Evolutionary conservation across 1,139 yeast species (phyloP).

Genomic region (Hansenula lynferdii): DNA sequence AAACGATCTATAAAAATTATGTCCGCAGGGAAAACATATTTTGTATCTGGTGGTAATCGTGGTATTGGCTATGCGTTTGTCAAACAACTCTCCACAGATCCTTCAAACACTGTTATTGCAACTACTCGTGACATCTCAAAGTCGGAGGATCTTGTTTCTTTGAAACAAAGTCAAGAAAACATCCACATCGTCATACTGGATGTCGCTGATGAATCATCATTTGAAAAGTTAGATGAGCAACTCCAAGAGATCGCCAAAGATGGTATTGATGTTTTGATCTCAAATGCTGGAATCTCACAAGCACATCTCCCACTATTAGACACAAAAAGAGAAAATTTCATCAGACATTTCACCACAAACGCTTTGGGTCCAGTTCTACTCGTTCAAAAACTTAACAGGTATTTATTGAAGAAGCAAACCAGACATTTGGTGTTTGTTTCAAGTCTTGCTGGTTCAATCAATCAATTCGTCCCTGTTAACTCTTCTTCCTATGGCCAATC

Average conservation of each 20-base stretch:
- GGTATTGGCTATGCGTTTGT: constrained; percentile 29
- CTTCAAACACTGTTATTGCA: constrained; percentile 20
- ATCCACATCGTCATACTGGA: constrained; percentile 13
- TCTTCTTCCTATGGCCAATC: too few species aligned
- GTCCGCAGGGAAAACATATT: constrained; percentile 10
- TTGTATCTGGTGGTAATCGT: constrained; percentile 27
- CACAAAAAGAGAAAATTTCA: not conserved
- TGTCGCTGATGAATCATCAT: constrained; percentile 12
- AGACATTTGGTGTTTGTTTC: too few species aligned
- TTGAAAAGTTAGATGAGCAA: constrained; percentile 9
- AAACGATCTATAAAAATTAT: too few species aligned
- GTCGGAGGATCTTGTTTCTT: constrained; percentile 3
- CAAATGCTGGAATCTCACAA: constrained; percentile 26
- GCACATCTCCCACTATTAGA: not conserved
- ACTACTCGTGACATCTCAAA: constrained; percentile 15
- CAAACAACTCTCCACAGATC: constrained; percentile 12
- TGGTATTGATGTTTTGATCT: constrained; percentile 42
- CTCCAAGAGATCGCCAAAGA: constrained; percentile 17
- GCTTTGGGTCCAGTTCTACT: too few species aligned
- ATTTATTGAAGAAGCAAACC: too few species aligned
- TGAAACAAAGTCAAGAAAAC: not conserved
- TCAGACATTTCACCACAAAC: too few species aligned
- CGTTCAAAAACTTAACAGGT: too few species aligned
- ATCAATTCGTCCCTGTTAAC: too few species aligned
- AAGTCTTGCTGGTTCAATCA: too few species aligned